These are phyloP conservation scores for Lactarius akahatsu DNA, from an alignment of 768 basidiomycete genomes.

Conservation along the genomic window DNA sequence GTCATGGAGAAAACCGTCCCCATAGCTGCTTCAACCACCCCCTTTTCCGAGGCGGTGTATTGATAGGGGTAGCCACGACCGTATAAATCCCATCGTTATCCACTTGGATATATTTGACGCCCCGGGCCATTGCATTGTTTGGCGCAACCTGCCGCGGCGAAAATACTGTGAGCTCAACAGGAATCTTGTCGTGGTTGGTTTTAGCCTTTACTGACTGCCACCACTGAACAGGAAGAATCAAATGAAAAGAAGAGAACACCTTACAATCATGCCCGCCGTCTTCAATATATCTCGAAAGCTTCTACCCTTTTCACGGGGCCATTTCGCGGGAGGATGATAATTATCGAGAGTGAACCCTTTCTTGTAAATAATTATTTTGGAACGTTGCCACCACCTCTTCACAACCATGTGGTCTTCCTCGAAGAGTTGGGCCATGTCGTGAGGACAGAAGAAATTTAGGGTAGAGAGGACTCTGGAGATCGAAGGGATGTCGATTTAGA, in stretches of 20 bases:
- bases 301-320: accelerated
- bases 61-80: too few species aligned
- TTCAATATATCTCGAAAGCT: background rate
- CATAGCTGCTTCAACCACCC: too few species aligned
- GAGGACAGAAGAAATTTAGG: background rate
- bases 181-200: too few species aligned
- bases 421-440: background rate
- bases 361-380: background rate
- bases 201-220: background rate
- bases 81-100: too few species aligned
- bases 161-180: too few species aligned
- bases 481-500: too few species aligned
- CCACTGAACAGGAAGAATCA: background rate
- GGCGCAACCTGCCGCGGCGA: too few species aligned
- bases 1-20: too few species aligned
- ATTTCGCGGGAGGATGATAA: background rate
- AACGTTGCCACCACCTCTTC: background rate
- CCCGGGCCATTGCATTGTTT: too few species aligned
- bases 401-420: background rate
- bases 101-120: too few species aligned
- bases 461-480: background rate
- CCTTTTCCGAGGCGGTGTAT: too few species aligned
- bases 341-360: background rate
- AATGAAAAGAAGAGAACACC: background rate
- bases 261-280: background rate